Evolutionary conservation across 2,329 filamentous ascomycete species (phyloP).

Genomic region (Cladosporium phlei): DNA sequence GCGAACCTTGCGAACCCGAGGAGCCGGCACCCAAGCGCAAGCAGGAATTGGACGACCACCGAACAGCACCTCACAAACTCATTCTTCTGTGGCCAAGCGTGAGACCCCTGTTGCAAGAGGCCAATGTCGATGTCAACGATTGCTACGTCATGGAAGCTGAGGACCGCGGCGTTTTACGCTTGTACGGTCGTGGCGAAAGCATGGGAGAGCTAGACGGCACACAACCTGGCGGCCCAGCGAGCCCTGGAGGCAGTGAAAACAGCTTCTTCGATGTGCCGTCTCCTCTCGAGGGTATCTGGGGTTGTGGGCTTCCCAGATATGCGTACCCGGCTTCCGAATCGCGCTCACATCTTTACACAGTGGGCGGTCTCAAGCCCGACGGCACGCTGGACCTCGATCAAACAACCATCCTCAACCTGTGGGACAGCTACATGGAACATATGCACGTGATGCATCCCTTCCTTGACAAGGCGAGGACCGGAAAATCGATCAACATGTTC

Average conservation of each 20-base stretch:
- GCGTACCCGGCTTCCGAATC: constrained; percentile 25
- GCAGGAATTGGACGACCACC: constrained; percentile 78
- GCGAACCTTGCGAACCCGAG: constrained; percentile 6
- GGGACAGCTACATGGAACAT: constrained; percentile 53
- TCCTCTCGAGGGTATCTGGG: constrained; percentile 48
- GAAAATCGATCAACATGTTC: constrained; percentile 49
- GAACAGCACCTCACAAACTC: constrained; percentile 80
- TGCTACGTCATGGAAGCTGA: constrained; percentile 35
- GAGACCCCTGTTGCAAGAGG: constrained; percentile 28
- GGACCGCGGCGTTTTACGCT: constrained; percentile 31
- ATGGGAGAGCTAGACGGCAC: constrained; percentile 35
- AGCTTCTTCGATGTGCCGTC: constrained; percentile 34
- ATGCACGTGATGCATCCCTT: constrained; percentile 63
- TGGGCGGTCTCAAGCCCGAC: constrained; percentile 48
- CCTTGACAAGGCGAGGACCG: constrained; percentile 51
- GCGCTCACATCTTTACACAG: constrained; percentile 31
- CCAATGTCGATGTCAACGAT: constrained; percentile 26
- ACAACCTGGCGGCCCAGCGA: constrained; percentile 32
- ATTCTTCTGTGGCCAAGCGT: constrained; percentile 58
- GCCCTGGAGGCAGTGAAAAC: constrained; percentile 37
- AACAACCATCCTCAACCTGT: constrained; percentile 47
- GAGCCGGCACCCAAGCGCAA: constrained; percentile 46
- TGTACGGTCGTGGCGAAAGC: constrained; percentile 34
- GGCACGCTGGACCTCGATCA: constrained; percentile 52
- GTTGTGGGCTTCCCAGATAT: constrained; percentile 30